Percentiles rank a stretch among this genome's conserved stretches.
phyloP scores from a whole-genome alignment of 2,329 filamentous ascomycete species.

The Arachnopeziza araneosa region DNA sequence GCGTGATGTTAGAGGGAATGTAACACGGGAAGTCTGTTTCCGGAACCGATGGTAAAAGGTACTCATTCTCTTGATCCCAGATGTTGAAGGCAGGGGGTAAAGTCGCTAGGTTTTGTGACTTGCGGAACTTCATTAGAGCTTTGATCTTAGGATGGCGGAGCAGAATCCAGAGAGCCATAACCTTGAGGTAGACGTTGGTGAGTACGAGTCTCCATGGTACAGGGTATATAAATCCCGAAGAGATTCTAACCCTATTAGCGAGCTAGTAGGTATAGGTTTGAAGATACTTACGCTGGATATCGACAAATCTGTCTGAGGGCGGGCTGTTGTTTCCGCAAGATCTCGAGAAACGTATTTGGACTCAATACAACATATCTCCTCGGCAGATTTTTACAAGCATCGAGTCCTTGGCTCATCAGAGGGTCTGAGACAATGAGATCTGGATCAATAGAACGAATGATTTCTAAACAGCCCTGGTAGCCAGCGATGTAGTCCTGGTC shows the following conservation, averaged over 20 bases:
- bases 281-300: slow-evolving; percentile 34
- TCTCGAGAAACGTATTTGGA: slow-evolving; percentile 41
- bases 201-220: slow-evolving; percentile 38
- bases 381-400: slow-evolving; percentile 35
- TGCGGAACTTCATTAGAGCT: slow-evolving; percentile 23
- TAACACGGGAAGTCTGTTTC: slow-evolving; percentile 33
- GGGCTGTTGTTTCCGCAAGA: slow-evolving; percentile 36
- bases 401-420: slow-evolving; percentile 38
- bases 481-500: slow-evolving; percentile 37
- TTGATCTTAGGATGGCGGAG: slow-evolving; percentile 17
- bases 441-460: slow-evolving; percentile 35
- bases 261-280: slow-evolving; percentile 32
- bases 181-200: slow-evolving; percentile 36
- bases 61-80: slow-evolving; percentile 28
- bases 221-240: slow-evolving; percentile 41
- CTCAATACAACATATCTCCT: slow-evolving; percentile 36
- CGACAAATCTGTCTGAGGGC: slow-evolving; percentile 4
- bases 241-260: slow-evolving; percentile 30
- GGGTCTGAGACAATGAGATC: slow-evolving; percentile 39
- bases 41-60: slow-evolving; percentile 17
- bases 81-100: slow-evolving; percentile 26
- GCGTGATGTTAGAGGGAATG: slow-evolving; percentile 36
- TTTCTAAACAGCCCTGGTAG: slow-evolving; percentile 34
- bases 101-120: slow-evolving; percentile 21
- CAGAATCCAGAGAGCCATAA: slow-evolving; percentile 19